A percentile compares a stretch with the other conserved stretches of the same genome.
Conservation (phyloP, 331 rosid genomes). For the Stylosanthes scabra region DNA sequence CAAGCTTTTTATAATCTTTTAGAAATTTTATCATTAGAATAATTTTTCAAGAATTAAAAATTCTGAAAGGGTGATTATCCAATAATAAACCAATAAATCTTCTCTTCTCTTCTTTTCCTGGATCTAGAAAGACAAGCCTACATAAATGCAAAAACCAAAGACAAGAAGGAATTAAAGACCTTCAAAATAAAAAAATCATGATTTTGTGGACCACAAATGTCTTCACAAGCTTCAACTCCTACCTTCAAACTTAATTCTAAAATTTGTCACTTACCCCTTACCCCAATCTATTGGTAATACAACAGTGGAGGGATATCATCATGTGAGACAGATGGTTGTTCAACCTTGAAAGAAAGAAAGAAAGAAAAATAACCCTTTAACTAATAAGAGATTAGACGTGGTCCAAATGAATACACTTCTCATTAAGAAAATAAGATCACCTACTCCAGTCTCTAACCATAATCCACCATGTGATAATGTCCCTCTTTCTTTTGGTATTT, state of each 20-base stretch:
- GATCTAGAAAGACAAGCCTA: background rate
- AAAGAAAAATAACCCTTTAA: background rate
- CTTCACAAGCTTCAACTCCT: background rate
- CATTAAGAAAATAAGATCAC: constrained; percentile 3
- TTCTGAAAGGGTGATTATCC: too few relatives aligned
- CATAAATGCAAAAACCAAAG: background rate
- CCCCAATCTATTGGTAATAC: constrained; percentile 19
- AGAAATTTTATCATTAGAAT: too few relatives aligned
- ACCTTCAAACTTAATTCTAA: background rate
- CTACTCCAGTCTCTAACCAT: constrained; percentile 23
- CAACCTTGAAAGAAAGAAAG: background rate
- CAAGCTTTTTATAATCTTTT: too few relatives aligned
- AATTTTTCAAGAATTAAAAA: too few relatives aligned
- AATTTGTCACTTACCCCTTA: constrained; percentile 17
- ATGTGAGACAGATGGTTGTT: background rate
- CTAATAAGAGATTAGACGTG: background rate
- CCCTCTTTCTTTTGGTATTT: background rate
- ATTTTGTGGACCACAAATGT: constrained; percentile 27
- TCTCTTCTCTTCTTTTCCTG: too few relatives aligned
- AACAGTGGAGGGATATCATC: constrained; percentile 3
- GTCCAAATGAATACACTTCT: constrained; percentile 18
- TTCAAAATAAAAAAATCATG: background rate
- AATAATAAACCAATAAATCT: too few relatives aligned
- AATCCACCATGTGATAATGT: background rate
- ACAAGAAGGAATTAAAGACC: background rate